These are phyloP conservation scores for Adansonia madagascariensis DNA, from an alignment of 441 rosid species.

Conservation along the genomic window DNA sequence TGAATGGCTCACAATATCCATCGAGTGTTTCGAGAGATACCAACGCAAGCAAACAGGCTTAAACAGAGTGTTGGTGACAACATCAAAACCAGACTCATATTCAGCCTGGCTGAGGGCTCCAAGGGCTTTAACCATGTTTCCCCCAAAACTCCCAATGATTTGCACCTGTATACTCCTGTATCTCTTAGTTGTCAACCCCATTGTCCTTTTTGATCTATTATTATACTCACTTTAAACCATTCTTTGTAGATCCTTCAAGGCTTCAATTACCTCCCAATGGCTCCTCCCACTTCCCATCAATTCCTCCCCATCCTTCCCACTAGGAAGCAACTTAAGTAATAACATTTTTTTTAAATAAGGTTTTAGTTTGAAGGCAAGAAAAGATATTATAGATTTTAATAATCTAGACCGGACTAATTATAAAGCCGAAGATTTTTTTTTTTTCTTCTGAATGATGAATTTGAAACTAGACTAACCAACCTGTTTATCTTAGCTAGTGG, in stretches of 20 bases:
- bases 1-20: neutral
- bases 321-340: conserved; percentile 39
- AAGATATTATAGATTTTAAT: too few relatives aligned
- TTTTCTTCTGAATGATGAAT: too few relatives aligned
- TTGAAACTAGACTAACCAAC: too few relatives aligned
- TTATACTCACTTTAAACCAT: neutral
- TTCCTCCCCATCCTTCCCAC: conserved; percentile 59
- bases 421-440: too few relatives aligned
- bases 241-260: neutral
- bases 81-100: too few relatives aligned
- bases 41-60: neutral
- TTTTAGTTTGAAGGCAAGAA: too few relatives aligned
- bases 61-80: neutral
- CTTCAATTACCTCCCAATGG: conserved; percentile 31
- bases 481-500: too few relatives aligned
- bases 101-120: neutral
- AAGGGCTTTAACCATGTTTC: neutral
- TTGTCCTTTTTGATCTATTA: neutral
- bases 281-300: conserved; percentile 29
- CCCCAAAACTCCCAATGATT: conserved; percentile 3
- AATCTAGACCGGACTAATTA: too few relatives aligned
- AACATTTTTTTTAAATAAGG: too few relatives aligned
- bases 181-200: conserved; percentile 26
- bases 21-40: neutral
- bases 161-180: conserved; percentile 39